phyloP scores from a whole-genome alignment of 192 early-diverging fungal genomes.

The Umbelopsis sp. region DNA sequence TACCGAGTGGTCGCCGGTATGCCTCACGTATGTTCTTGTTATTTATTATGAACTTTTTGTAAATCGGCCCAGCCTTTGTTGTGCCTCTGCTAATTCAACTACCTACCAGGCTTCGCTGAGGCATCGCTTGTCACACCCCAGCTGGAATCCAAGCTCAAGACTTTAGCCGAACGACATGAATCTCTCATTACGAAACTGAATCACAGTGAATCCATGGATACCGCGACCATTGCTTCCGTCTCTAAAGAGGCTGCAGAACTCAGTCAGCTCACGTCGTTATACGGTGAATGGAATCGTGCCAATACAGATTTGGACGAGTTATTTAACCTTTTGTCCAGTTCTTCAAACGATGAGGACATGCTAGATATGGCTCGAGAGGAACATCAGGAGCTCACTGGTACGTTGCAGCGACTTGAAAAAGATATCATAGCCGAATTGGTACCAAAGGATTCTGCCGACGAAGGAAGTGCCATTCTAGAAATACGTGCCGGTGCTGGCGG shows the following conservation, averaged over 20 bases:
- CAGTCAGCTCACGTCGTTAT: constrained; percentile 20
- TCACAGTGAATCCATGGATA: constrained; percentile 14
- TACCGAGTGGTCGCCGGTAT: background rate
- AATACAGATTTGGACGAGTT: constrained; percentile 23
- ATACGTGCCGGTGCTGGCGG: constrained; percentile 79
- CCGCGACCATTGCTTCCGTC: constrained; percentile 14
- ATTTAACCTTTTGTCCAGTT: constrained; percentile 18
- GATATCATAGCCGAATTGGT: constrained; percentile 60
- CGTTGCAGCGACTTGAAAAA: constrained; percentile 47
- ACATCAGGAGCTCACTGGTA: constrained; percentile 40
- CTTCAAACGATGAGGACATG: constrained; percentile 48
- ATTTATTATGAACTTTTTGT: background rate
- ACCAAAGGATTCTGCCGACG: constrained; percentile 70
- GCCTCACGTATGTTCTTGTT: background rate
- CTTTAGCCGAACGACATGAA: constrained; percentile 27
- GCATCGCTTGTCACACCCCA: constrained; percentile 28
- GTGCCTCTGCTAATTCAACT: background rate
- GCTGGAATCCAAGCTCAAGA: constrained; percentile 25
- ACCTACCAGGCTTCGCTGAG: background rate
- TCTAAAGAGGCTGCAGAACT: constrained; percentile 26
- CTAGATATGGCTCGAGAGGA: constrained; percentile 67
- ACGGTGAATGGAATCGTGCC: constrained; percentile 25
- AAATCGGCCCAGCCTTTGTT: background rate
- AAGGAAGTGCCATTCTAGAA: constrained; percentile 72
- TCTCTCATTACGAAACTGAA: constrained; percentile 26